Percentiles rank a stretch among this genome's conserved stretches.
phyloP scores from a whole-genome alignment of 2,329 filamentous ascomycete genomes.

The Bipolaris oryzae region DNA sequence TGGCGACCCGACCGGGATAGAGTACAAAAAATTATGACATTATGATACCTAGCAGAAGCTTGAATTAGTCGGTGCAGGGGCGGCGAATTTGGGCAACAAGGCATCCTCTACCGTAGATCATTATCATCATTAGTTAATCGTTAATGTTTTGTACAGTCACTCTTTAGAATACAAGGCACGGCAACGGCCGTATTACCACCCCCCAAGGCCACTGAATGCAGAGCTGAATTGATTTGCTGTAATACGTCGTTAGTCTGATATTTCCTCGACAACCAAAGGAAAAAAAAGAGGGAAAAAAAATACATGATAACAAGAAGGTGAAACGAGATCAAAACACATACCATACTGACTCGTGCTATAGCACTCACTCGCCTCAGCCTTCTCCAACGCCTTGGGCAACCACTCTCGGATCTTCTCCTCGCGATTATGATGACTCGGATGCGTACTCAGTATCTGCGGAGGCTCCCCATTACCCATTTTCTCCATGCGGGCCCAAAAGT shows the following conservation, averaged over 20 bases:
- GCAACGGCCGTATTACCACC: constrained; percentile 13
- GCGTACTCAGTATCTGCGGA: constrained; percentile 76
- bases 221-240: constrained; percentile 19
- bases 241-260: not conserved
- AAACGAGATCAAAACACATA: constrained; percentile 14
- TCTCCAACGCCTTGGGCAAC: constrained; percentile 50
- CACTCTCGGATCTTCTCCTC: constrained; percentile 69
- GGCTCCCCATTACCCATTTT: constrained; percentile 55
- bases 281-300: not conserved
- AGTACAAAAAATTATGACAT: constrained; percentile 11
- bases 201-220: constrained; percentile 15
- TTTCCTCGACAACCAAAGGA: not conserved
- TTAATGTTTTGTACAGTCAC: not conserved
- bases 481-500: constrained; percentile 69
- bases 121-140: not conserved
- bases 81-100: not conserved
- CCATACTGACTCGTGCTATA: constrained; percentile 26
- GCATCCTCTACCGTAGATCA: not conserved
- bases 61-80: not conserved
- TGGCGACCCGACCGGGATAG: constrained; percentile 2
- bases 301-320: not conserved
- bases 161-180: too few relatives aligned
- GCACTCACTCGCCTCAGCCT: constrained; percentile 45
- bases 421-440: constrained; percentile 72
- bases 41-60: not conserved